Evolutionary conservation across 495 filamentous ascomycete species (phyloP).

Genomic region (Penicillium turbatum): DNA sequence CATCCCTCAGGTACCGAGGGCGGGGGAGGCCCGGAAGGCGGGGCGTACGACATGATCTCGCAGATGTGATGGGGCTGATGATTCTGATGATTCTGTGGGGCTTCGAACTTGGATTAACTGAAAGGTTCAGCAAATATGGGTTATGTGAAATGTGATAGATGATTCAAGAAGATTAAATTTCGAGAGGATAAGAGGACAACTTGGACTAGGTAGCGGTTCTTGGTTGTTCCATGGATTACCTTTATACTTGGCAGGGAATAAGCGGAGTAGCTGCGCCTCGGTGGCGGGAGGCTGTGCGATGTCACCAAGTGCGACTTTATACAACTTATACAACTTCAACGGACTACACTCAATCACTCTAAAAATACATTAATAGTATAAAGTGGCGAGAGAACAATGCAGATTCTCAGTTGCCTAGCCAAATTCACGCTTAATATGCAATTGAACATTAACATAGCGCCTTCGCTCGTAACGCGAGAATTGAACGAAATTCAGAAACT

Average conservation of each 20-base stretch:
- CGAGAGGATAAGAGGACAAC: neutral
- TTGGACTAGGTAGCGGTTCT: neutral
- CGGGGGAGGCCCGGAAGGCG: slow-evolving; percentile 77
- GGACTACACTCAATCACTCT: too few relatives aligned
- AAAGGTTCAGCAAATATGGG: neutral
- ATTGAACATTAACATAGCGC: neutral
- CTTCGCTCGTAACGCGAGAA: neutral
- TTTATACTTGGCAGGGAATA: neutral
- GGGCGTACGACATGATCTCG: slow-evolving; percentile 36
- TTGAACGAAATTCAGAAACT: too few relatives aligned
- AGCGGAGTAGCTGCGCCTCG: slow-evolving; percentile 6
- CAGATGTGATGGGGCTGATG: neutral
- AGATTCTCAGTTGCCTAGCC: too few relatives aligned
- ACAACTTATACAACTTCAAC: too few relatives aligned
- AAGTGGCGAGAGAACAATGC: too few relatives aligned
- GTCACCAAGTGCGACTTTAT: neutral
- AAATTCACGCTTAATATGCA: too few relatives aligned
- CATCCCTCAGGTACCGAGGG: slow-evolving; percentile 86
- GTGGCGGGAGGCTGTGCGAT: neutral
- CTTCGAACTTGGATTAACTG: neutral
- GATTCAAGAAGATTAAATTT: neutral
- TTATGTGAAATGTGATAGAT: neutral
- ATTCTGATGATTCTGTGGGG: too few relatives aligned
- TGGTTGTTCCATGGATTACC: neutral
- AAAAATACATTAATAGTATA: too few relatives aligned